Conservation (phyloP, 106 monocot genomes). For the Alisma plantagoaquatica region DNA sequence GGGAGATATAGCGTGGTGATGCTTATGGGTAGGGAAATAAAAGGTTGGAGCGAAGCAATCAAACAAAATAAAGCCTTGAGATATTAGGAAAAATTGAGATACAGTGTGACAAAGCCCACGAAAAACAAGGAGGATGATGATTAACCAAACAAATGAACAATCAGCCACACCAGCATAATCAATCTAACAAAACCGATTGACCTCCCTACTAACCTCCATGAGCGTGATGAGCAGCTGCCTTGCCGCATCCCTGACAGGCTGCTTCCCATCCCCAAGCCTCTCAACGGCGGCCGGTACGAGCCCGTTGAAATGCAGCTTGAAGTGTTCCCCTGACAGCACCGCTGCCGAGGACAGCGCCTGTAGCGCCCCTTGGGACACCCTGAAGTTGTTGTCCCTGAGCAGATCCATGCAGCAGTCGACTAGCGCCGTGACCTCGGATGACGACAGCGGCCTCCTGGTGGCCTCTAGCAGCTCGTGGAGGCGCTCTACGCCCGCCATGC, state of each 20-base stretch:
- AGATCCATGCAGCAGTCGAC: slow-evolving; percentile 98
- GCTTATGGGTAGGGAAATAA: too few relatives aligned
- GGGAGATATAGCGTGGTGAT: too few relatives aligned
- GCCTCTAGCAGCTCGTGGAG: slow-evolving; percentile 83
- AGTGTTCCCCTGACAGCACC: slow-evolving; percentile 85
- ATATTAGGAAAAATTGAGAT: too few relatives aligned
- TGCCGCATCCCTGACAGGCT: slow-evolving; percentile 94
- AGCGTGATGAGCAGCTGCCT: slow-evolving; percentile 87
- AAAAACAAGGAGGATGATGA: too few relatives aligned
- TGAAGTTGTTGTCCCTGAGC: slow-evolving; percentile 80
- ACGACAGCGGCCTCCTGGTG: slow-evolving; percentile 37
- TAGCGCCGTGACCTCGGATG: slow-evolving; percentile 60
- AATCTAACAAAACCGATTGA: too few relatives aligned
- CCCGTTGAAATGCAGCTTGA: slow-evolving; percentile 90
- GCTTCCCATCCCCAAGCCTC: slow-evolving; percentile 92
- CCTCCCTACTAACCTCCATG: slow-evolving; percentile 78
- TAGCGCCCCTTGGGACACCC: slow-evolving; percentile 88
- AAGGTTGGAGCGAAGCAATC: too few relatives aligned
- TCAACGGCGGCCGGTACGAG: slow-evolving; percentile 86
- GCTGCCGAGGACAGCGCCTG: slow-evolving; percentile 88
- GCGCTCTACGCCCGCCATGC: slow-evolving; percentile 96
- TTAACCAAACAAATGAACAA: too few relatives aligned
- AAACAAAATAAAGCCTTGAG: too few relatives aligned
- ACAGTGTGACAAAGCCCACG: too few relatives aligned
- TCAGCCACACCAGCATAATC: too few relatives aligned